Conservation (phyloP, 2,329 filamentous ascomycete genomes). For the Nannizzia gypsea region DNA sequence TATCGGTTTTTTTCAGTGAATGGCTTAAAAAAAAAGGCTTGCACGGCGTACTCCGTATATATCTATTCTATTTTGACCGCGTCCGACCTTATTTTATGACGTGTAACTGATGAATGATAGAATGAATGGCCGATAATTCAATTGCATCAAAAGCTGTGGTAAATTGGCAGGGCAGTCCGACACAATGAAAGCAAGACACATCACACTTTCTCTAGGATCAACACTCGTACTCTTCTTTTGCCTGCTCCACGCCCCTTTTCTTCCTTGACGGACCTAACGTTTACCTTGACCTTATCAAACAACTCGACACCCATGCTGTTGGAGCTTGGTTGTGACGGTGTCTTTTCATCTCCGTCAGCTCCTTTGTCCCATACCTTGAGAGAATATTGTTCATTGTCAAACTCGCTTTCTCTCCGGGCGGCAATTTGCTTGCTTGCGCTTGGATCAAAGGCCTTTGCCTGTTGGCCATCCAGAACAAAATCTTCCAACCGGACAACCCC, state of each 20-base stretch:
- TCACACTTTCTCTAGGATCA: constrained; percentile 26
- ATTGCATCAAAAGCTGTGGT: background rate
- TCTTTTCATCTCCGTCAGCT: constrained; percentile 36
- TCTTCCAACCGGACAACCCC: constrained; percentile 78
- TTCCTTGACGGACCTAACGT: constrained; percentile 85
- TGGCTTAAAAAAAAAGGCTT: background rate
- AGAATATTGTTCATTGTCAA: constrained; percentile 75
- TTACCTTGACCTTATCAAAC: constrained; percentile 83
- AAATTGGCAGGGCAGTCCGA: background rate
- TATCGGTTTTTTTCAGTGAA: background rate
- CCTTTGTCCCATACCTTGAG: constrained; percentile 49
- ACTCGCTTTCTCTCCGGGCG: constrained; percentile 56
- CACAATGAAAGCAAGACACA: background rate
- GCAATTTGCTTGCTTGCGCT: constrained; percentile 7
- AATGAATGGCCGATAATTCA: background rate
- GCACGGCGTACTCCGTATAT: background rate
- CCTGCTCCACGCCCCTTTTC: constrained; percentile 62
- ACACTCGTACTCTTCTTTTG: constrained; percentile 56
- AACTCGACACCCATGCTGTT: constrained; percentile 54
- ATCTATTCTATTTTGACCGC: too few relatives aligned
- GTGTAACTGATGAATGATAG: too few relatives aligned
- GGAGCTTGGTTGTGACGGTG: constrained; percentile 25
- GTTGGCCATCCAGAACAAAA: constrained; percentile 46
- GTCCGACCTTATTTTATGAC: too few relatives aligned
- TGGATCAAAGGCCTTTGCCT: background rate